These are phyloP conservation scores for Alternaria triticimaculans DNA, from an alignment of 2,329 filamentous ascomycete genomes.

Conservation along the genomic window DNA sequence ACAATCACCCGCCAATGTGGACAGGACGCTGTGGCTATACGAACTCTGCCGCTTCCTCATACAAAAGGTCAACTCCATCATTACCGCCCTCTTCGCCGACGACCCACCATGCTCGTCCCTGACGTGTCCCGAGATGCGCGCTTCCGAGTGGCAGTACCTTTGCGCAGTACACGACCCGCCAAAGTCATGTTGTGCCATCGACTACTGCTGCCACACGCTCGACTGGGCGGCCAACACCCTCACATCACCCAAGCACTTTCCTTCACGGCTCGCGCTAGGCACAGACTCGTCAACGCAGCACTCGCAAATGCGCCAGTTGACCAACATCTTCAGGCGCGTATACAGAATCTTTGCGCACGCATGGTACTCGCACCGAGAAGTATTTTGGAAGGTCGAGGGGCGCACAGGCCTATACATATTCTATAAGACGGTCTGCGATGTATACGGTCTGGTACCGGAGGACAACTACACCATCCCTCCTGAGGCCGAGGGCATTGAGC, in stretches of 20 bases:
- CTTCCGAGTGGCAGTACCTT: constrained; percentile 98
- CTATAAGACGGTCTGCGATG: constrained; percentile 96
- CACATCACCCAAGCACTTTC: constrained; percentile 93
- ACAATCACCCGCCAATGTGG: constrained; percentile 79
- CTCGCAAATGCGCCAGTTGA: constrained; percentile 78
- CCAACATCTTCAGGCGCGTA: constrained; percentile 92
- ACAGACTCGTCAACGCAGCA: constrained; percentile 47
- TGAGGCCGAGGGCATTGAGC: constrained; percentile 80
- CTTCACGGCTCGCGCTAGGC: constrained; percentile 75
- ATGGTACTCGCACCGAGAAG: constrained; percentile 95
- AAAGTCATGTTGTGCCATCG: constrained; percentile 96
- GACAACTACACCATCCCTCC: constrained; percentile 96
- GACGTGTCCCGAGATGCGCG: constrained; percentile 98
- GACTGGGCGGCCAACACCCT: constrained; percentile 97
- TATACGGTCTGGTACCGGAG: constrained; percentile 84
- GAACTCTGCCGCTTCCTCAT: constrained; percentile 96
- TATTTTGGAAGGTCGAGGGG: constrained; percentile 93
- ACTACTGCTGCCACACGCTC: constrained; percentile 98
- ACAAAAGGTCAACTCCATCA: constrained; percentile 89
- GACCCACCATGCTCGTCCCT: constrained; percentile 83
- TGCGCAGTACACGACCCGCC: constrained; percentile 97
- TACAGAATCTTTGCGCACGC: constrained; percentile 98
- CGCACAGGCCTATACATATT: constrained; percentile 93
- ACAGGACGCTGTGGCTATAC: constrained; percentile 93
- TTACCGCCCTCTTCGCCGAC: constrained; percentile 92